Percentiles rank a stretch among this genome's conserved stretches.
Conservation (phyloP, 2,329 filamentous ascomycete genomes). For the Penicillium digitatum region DNA sequence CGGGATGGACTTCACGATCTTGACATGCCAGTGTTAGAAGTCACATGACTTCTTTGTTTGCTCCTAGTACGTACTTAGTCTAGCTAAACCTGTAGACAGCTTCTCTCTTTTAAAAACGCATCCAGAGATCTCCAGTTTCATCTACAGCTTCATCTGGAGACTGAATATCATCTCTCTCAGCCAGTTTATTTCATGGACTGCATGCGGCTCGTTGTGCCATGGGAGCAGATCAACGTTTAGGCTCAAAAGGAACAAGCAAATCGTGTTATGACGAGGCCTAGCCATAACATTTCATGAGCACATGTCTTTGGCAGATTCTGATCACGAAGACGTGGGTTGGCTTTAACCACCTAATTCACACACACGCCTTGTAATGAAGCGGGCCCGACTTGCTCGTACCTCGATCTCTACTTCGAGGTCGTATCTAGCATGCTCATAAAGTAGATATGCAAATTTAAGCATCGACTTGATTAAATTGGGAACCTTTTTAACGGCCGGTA, state of each 20-base stretch:
- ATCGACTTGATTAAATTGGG: slow-evolving; percentile 72
- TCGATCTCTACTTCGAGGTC: slow-evolving; percentile 40
- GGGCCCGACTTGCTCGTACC: slow-evolving; percentile 46
- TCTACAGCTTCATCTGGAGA: too few species aligned
- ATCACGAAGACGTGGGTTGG: slow-evolving; percentile 22
- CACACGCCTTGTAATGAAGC: slow-evolving; percentile 39
- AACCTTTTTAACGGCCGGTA: slow-evolving; percentile 68
- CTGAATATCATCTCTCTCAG: too few species aligned
- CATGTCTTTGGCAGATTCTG: slow-evolving; percentile 4
- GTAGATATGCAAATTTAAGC: slow-evolving; percentile 56
- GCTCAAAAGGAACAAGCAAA: slow-evolving; percentile 30
- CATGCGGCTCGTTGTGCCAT: slow-evolving; percentile 46
- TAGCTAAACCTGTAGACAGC: too few species aligned
- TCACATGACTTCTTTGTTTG: too few species aligned
- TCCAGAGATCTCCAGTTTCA: too few species aligned
- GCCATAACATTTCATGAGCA: slow-evolving; percentile 8
- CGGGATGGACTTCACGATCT: slow-evolving; percentile 43
- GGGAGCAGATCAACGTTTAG: slow-evolving; percentile 44
- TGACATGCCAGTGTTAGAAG: slow-evolving; percentile 47
- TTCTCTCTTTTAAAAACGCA: too few species aligned
- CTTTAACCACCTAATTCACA: slow-evolving; percentile 46
- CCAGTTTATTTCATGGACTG: slow-evolving; percentile 51
- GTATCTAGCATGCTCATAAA: slow-evolving; percentile 28
- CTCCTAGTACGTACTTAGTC: too few species aligned
- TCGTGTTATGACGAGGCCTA: slow-evolving; percentile 8